Evolutionary conservation across 2,329 filamentous ascomycete genomes (phyloP).

Genomic region (Xylaria sp.): DNA sequence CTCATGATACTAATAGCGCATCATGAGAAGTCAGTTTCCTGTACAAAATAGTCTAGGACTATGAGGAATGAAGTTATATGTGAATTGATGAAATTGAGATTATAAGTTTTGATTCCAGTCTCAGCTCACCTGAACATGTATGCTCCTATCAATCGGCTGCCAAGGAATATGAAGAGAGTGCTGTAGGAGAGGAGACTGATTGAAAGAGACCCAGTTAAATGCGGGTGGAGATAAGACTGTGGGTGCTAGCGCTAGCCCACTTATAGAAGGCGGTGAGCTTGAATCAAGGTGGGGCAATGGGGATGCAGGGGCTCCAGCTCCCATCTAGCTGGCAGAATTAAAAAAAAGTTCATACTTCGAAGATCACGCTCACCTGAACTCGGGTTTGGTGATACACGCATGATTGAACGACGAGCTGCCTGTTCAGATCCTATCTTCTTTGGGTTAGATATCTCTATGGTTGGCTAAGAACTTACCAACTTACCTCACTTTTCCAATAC

Average conservation of each 20-base stretch:
- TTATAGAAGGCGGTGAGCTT: constrained; percentile 32
- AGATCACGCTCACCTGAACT: constrained; percentile 10
- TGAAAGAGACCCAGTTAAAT: constrained; percentile 9
- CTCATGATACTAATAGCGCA: neutral
- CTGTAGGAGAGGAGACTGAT: no score
- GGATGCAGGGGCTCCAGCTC: constrained; percentile 25
- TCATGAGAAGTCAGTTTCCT: neutral
- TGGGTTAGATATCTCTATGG: neutral
- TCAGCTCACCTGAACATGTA: neutral
- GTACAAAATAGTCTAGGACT: no score
- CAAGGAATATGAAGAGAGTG: no score
- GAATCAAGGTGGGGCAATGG: neutral
- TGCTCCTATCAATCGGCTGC: no score
- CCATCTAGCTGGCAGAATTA: constrained; percentile 37
- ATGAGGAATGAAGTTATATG: neutral
- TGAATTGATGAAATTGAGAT: neutral
- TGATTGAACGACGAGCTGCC: constrained; percentile 7
- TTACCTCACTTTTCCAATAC: neutral
- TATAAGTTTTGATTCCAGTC: neutral
- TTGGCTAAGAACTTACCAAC: neutral
- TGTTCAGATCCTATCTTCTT: neutral
- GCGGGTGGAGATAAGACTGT: neutral
- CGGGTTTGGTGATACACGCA: constrained; percentile 8
- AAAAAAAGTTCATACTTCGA: constrained; percentile 36
- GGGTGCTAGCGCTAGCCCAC: neutral